Evolutionary conservation across 441 rosid genomes (phyloP).

Genomic region (Daphne laureola): DNA sequence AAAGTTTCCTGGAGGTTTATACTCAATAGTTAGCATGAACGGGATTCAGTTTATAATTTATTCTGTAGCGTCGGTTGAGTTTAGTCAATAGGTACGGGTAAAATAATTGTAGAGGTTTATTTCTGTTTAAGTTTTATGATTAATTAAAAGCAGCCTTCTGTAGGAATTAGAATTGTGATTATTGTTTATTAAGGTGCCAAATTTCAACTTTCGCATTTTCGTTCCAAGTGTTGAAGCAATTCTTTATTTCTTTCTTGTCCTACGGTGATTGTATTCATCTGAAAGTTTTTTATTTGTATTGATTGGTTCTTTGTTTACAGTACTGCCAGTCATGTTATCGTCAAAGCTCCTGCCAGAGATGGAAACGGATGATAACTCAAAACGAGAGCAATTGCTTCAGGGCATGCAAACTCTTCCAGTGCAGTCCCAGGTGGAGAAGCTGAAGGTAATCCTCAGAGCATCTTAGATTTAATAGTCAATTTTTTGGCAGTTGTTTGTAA

Average conservation of each 20-base stretch:
- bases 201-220: no score
- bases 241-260: not conserved
- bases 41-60: no score
- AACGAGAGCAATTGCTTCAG: constrained; percentile 84
- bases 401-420: constrained; percentile 77
- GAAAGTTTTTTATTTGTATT: not conserved
- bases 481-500: not conserved
- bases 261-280: not conserved
- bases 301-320: constrained; percentile 29
- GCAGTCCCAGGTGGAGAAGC: constrained; percentile 66
- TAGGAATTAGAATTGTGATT: no score
- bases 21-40: no score
- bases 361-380: constrained; percentile 77
- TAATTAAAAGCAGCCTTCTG: no score
- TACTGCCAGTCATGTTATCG: constrained; percentile 94
- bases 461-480: not conserved
- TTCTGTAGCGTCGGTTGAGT: no score
- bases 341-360: constrained; percentile 89
- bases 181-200: no score
- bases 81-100: no score
- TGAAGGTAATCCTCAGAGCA: constrained; percentile 41
- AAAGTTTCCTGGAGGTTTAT: no score
- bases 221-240: not conserved
- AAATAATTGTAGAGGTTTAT: no score
- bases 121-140: no score